A percentile compares a stretch with the other conserved stretches of the same genome.
Evolutionary conservation across 2,329 filamentous ascomycete species (phyloP).

Genomic region (Trichoderma sp.): DNA sequence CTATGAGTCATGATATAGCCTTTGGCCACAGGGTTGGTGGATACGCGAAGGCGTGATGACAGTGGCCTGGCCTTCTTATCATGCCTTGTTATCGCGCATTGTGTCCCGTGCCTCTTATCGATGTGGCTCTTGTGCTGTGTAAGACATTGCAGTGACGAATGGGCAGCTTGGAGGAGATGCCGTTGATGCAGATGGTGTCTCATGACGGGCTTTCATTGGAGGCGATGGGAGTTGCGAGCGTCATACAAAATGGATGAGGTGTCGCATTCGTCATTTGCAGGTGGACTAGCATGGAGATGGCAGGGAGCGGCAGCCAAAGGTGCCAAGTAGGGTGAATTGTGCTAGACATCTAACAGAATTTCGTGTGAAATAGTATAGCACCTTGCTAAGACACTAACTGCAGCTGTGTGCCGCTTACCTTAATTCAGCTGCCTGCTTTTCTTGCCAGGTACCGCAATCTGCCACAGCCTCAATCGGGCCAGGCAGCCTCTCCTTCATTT

Average conservation of each 20-base stretch:
- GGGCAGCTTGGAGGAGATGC: neutral
- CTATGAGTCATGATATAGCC: slow-evolving; percentile 14
- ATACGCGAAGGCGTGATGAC: neutral
- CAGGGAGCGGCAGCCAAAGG: neutral
- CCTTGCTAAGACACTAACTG: neutral
- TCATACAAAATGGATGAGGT: slow-evolving; percentile 8
- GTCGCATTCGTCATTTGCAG: slow-evolving; percentile 14
- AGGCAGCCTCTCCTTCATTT: slow-evolving; percentile 8
- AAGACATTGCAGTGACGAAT: neutral
- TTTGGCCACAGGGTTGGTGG: neutral
- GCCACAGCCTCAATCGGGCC: slow-evolving; percentile 9
- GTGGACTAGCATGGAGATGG: neutral
- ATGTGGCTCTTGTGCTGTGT: neutral
- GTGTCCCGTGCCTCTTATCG: neutral
- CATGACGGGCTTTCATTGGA: slow-evolving; percentile 6
- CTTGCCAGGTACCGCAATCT: slow-evolving; percentile 1
- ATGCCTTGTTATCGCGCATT: neutral
- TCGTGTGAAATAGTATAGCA: accelerated
- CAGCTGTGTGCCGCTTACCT: neutral
- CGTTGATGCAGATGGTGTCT: neutral
- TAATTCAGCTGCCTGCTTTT: slow-evolving; percentile 1
- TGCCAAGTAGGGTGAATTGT: neutral
- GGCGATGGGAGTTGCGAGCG: neutral
- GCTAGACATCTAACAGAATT: neutral
- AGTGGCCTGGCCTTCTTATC: neutral